Percentiles rank a stretch among this genome's conserved stretches.
Evolutionary conservation across 805 yeast genomes (phyloP).

Genomic region (Suhomyces faveliae): DNA sequence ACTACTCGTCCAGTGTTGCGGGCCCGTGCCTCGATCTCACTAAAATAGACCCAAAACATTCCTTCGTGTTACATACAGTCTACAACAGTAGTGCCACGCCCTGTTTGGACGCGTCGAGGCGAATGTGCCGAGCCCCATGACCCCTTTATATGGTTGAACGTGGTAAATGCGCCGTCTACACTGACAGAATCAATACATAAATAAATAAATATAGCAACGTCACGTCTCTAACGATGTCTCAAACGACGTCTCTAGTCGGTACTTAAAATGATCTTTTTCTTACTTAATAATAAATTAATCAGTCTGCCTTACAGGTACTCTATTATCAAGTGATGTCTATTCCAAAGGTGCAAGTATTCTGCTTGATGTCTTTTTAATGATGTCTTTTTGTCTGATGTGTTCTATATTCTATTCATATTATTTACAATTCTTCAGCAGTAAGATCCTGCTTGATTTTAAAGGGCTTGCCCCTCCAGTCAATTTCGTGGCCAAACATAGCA

Average conservation of each 20-base stretch:
- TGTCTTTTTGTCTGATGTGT: no score
- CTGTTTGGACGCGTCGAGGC: background rate
- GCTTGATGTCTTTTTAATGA: no score
- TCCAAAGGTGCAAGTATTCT: no score
- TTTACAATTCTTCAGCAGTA: slow-evolving; percentile 63
- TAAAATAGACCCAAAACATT: background rate
- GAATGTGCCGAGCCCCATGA: background rate
- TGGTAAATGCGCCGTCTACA: background rate
- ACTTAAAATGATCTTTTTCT: no score
- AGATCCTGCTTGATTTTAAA: slow-evolving; percentile 71
- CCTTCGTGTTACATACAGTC: background rate
- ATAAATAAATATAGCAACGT: no score
- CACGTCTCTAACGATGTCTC: no score
- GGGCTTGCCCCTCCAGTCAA: slow-evolving; percentile 78
- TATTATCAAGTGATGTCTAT: no score
- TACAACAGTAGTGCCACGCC: background rate
- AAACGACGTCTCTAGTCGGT: no score
- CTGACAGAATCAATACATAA: background rate
- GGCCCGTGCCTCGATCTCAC: background rate
- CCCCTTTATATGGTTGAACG: background rate
- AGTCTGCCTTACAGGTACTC: no score
- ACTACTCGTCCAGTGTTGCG: background rate
- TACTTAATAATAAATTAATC: no score
- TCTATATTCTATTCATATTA: background rate
- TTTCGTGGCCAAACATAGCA: slow-evolving; percentile 75